Evolutionary conservation across 1,284 basidiomycete species (phyloP), one percentile per base, ranked within the genome.

Genomic region (Moniliophthora roreri): DNA sequence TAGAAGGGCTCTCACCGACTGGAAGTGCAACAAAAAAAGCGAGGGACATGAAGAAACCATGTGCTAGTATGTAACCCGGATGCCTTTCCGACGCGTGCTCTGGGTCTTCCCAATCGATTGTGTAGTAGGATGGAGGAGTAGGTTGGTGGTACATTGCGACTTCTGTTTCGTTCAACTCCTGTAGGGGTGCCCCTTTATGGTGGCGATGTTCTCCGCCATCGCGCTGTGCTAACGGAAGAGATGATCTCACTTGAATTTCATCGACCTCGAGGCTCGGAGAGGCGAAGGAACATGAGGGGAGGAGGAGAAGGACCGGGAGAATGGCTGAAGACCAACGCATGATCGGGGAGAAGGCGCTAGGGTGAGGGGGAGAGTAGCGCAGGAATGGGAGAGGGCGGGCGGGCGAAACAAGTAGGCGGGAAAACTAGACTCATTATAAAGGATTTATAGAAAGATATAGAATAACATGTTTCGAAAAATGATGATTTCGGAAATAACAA

Each of bases 11-110:
- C 77, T 63, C 66, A 92, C 91, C 84, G 49, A 83, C 74, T 15
- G 91, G 91, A 18, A 93, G 77, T 16, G 84, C 80, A 11, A 84
- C 77, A 61, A 93, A 91, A 69, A 91, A 93, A 8, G 89, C 89
- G 3, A 85, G 63, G 53, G 70, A 74, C 87, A 92, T 89, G 63
- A 81, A 79, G 2, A 84, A 54, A 20, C 74, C 79, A 66, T 94
- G 91, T 2, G 81, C 66, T 38, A 77, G 73, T 72, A 93, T 89
- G 47, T 91, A 69, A 10, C 77, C 77, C 18, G 85, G 83, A 64
- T 87, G 79, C 38, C 81, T 75, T 23, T 71, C 60, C 41, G 75
- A 68, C 13, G 69, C 66, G 10, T 72, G 66, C 52, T 76, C 75
- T 2, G 67, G 69, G 51, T 81, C 76, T 38, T 86, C 82, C 60